phyloP scores from a whole-genome alignment of 441 rosid genomes.

The Gossypium davidsonii region DNA sequence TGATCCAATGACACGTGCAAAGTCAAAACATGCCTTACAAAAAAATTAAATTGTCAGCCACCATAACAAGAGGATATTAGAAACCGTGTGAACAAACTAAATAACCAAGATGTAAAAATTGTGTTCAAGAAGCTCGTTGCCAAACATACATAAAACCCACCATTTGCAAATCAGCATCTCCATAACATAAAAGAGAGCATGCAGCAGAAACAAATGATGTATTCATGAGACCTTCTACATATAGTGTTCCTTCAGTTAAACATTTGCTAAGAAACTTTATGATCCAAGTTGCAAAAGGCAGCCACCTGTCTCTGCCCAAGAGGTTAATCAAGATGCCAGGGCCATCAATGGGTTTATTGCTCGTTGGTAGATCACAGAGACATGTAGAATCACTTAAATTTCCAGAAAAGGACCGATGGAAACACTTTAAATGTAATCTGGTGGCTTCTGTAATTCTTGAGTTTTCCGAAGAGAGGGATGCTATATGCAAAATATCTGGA shows the following conservation, averaged over 20 bases:
- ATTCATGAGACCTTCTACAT: constrained; percentile 77
- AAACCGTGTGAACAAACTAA: constrained; percentile 19
- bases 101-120: constrained; percentile 13
- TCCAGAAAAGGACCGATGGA: constrained; percentile 52
- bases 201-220: constrained; percentile 59
- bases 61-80: constrained; percentile 20
- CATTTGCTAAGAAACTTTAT: constrained; percentile 81
- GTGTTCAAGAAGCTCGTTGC: constrained; percentile 11
- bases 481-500: constrained; percentile 62
- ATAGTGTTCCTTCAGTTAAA: constrained; percentile 85
- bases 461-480: constrained; percentile 34
- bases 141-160: constrained; percentile 36
- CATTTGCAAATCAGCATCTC: constrained; percentile 85
- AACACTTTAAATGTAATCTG: constrained; percentile 52
- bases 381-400: constrained; percentile 46
- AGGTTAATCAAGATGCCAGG: constrained; percentile 66
- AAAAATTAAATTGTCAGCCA: constrained; percentile 47
- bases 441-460: constrained; percentile 26
- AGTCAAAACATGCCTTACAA: constrained; percentile 93
- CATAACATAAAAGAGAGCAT: constrained; percentile 74
- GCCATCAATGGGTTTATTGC: constrained; percentile 58
- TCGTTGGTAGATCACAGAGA: constrained; percentile 63
- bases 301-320: constrained; percentile 62
- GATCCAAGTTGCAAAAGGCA: constrained; percentile 72
- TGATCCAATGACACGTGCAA: constrained; percentile 66